Base-by-base conservation (phyloP, 1,284 basidiomycete species). In the Neolentinus lepideus region DNA sequence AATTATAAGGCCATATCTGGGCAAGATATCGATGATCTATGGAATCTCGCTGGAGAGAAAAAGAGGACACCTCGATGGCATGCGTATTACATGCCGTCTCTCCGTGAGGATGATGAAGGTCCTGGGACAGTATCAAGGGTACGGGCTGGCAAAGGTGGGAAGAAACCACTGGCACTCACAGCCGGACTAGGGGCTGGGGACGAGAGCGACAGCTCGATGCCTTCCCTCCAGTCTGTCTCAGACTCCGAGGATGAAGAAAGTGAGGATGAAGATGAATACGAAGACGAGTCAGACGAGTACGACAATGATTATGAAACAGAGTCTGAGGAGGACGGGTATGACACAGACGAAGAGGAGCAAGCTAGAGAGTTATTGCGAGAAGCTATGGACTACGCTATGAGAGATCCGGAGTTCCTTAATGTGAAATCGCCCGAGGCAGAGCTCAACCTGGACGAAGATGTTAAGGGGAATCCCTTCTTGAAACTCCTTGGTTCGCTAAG, bases 381-480 rank as follows among this genome's bases (percentile, higher is more conserved):
- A 63, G 88, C 88, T 4, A 87, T 89, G 84, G 82, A 88, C 58
- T 71, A 76, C 10, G 81, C 78, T 1, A 73, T 79, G 61, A 80
- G 80, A 51, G 74, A 71, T 55, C 71, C 77, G 10, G 84, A 83
- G 55, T 81, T 81, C 65, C 73, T 80, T 51, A 75, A 81, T 61
- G 66, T 69, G 22, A 70, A 70, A 11, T 66, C 72, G 22, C 10
- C 19, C 8, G 76, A 72, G 29, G 71, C 72, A 36, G 72, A 78
- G 36, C 47, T 50, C 16, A 67, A 75, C 2, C 59, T 75, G 11
- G 66, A 71, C 14, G 77, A 82, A 53, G 80, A 81, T 54, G 72
- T 75, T 54, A 84, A 83, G 65, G 78, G 74, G 14, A 91, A 90
- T 62, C 85, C 88, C 0, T 88, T 91, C 66, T 66, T 90, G 63